Evolutionary conservation across 345 rosid genomes (phyloP).

Genomic region (Camelina hispida): DNA sequence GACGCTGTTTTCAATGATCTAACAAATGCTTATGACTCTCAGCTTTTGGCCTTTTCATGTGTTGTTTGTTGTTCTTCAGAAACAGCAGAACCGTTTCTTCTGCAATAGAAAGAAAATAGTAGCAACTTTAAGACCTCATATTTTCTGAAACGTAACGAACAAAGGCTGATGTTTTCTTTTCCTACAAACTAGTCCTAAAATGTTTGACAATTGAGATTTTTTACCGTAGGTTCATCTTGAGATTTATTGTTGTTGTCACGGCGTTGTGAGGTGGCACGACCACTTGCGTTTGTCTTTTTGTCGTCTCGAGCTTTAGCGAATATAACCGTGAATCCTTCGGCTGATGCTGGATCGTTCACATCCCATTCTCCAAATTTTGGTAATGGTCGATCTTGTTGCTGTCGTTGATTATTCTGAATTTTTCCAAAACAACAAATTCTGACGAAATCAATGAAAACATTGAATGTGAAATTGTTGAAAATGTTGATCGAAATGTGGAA

Average conservation of each 20-base stretch:
- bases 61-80: constrained; percentile 48
- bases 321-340: constrained; percentile 75
- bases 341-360: constrained; percentile 76
- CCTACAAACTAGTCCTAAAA: not conserved
- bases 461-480: no score
- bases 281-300: constrained; percentile 54
- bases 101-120: constrained; percentile 42
- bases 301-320: constrained; percentile 75
- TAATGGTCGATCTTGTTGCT: constrained; percentile 63
- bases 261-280: constrained; percentile 43
- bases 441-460: not conserved
- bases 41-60: not conserved
- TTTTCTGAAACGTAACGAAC: not conserved
- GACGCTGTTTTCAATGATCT: constrained; percentile 36
- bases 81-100: constrained; percentile 81
- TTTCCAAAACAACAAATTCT: not conserved
- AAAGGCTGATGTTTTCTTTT: constrained; percentile 12
- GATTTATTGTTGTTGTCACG: constrained; percentile 37
- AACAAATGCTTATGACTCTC: constrained; percentile 20
- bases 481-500: not conserved
- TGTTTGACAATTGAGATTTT: not conserved
- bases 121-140: constrained; percentile 12
- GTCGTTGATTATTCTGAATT: constrained; percentile 45
- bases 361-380: constrained; percentile 86
- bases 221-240: constrained; percentile 45